Evolutionary conservation across 2,329 filamentous ascomycete genomes (phyloP).

Genomic region (Amylocarpus encephaloides): DNA sequence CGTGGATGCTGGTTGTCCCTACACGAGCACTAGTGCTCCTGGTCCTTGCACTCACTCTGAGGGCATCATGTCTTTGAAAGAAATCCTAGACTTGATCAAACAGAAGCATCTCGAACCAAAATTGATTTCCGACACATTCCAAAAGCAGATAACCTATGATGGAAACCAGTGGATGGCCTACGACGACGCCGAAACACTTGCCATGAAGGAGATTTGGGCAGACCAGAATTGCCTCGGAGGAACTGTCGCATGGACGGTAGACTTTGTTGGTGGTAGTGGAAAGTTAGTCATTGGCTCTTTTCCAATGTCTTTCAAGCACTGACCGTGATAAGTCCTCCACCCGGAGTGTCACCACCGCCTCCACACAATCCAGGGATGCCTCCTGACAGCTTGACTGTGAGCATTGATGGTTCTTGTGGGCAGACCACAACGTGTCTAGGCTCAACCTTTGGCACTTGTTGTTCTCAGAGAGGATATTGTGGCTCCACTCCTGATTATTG

Average conservation of each 20-base stretch:
- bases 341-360: neutral
- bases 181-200: conserved; percentile 35
- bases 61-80: conserved; percentile 29
- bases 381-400: neutral
- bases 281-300: conserved; percentile 8
- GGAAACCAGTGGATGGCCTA: conserved; percentile 38
- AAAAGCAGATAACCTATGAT: conserved; percentile 28
- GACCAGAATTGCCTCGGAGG: conserved; percentile 28
- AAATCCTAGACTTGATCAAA: conserved; percentile 31
- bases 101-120: conserved; percentile 19
- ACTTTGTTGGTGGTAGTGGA: conserved; percentile 20
- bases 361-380: neutral
- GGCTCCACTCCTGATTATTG: conserved; percentile 11
- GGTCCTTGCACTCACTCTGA: conserved; percentile 28
- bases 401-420: conserved; percentile 13
- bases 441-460: conserved; percentile 12
- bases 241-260: conserved; percentile 27
- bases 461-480: conserved; percentile 11
- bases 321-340: conserved; percentile 6
- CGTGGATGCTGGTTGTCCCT: conserved; percentile 25
- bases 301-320: neutral
- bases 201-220: conserved; percentile 28
- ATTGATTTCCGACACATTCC: conserved; percentile 21
- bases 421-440: conserved; percentile 6
- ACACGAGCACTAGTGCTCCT: conserved; percentile 16